phyloP scores from a whole-genome alignment of 2,329 filamentous ascomycete species.

The Talaromyces atroroseus region DNA sequence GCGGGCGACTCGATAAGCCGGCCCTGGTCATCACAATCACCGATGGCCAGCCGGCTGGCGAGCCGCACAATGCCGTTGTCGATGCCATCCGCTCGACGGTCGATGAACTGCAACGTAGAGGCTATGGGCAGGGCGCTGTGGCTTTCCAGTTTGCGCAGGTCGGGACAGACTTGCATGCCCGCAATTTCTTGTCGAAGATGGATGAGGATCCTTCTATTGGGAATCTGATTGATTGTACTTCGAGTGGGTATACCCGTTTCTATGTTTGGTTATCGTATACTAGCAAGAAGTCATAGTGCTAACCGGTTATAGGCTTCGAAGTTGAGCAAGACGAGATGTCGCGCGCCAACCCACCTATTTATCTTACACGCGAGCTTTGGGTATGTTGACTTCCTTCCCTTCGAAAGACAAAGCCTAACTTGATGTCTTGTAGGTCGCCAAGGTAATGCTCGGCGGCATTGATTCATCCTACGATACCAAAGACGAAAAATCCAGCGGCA shows the following conservation, averaged over 20 bases:
- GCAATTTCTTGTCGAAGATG: conserved; percentile 59
- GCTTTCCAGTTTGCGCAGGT: conserved; percentile 66
- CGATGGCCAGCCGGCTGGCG: conserved; percentile 61
- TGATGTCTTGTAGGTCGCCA: conserved; percentile 45
- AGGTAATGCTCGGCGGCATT: conserved; percentile 62
- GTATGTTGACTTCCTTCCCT: conserved; percentile 21
- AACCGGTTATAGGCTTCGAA: conserved; percentile 51
- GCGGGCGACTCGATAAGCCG: conserved; percentile 55
- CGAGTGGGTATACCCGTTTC: conserved; percentile 47
- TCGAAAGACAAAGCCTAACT: not conserved
- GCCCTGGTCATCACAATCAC: conserved; percentile 62
- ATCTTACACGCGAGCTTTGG: conserved; percentile 62
- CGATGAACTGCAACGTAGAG: conserved; percentile 46
- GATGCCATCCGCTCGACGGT: conserved; percentile 54
- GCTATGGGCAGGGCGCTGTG: conserved; percentile 54
- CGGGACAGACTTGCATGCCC: conserved; percentile 60
- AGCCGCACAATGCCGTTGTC: conserved; percentile 52
- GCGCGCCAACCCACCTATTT: conserved; percentile 55
- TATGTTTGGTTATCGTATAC: no score
- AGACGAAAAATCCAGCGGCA: conserved; percentile 52
- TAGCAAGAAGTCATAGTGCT: no score
- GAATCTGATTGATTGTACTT: conserved; percentile 61
- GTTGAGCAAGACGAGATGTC: conserved; percentile 64
- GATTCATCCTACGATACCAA: conserved; percentile 61
- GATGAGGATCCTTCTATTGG: conserved; percentile 60